phyloP scores from a whole-genome alignment of 495 filamentous ascomycete species.

The Aspergillus cavernicola region DNA sequence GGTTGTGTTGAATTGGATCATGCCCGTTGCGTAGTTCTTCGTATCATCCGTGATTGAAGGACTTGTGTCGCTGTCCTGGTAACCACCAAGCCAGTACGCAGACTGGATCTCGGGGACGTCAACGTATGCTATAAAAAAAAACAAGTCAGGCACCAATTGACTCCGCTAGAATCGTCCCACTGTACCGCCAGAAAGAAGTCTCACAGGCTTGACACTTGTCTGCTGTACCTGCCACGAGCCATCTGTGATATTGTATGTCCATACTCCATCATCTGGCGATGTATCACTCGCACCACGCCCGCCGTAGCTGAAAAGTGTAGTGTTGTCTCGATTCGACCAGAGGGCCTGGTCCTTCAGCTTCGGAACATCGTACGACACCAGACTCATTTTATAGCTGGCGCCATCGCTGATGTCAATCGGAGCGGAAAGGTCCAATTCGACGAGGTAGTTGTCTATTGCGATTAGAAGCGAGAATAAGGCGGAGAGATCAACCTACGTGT shows the following conservation, averaged over 20 bases:
- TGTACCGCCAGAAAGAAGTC: slow-evolving; percentile 8
- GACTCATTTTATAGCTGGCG: slow-evolving; percentile 16
- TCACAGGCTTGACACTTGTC: slow-evolving; percentile 8
- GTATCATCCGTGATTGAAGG: slow-evolving; percentile 13
- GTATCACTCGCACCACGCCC: slow-evolving; percentile 6
- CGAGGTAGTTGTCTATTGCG: slow-evolving; percentile 18
- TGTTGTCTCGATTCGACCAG: slow-evolving; percentile 7
- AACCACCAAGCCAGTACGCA: slow-evolving; percentile 17
- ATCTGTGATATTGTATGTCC: slow-evolving; percentile 2
- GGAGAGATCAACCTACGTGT: slow-evolving; percentile 2
- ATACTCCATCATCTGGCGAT: slow-evolving; percentile 4
- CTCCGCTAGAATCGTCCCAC: background rate
- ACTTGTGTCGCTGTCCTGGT: slow-evolving; percentile 10
- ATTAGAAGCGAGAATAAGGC: background rate
- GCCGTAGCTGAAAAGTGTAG: slow-evolving; percentile 9
- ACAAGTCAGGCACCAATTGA: background rate
- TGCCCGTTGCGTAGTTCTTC: background rate
- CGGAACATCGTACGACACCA: background rate
- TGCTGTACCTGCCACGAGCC: slow-evolving; percentile 6
- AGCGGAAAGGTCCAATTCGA: slow-evolving; percentile 12
- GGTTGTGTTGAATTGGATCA: slow-evolving; percentile 19
- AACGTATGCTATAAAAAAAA: slow-evolving; percentile 10
- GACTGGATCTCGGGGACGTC: slow-evolving; percentile 13
- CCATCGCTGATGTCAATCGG: slow-evolving; percentile 9
- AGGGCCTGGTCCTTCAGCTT: slow-evolving; percentile 12